phyloP scores from a whole-genome alignment of 1,284 basidiomycete genomes.

The Leccinum ponderosum region DNA sequence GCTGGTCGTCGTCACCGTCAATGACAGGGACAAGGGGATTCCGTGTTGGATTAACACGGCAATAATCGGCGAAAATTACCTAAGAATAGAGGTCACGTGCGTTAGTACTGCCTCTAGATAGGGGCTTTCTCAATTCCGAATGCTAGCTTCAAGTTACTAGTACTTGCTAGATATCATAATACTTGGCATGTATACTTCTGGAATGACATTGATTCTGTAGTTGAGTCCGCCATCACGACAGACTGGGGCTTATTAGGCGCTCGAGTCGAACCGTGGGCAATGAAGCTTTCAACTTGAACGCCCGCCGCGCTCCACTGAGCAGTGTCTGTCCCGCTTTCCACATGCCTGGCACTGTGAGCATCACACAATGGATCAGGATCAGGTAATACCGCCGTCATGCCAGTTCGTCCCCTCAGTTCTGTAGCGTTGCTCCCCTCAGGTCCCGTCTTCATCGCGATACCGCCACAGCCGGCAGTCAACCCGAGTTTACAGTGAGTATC shows the following conservation, averaged over 20 bases:
- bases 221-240: not conserved
- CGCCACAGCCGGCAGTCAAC: not conserved
- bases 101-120: constrained; percentile 10
- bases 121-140: not conserved
- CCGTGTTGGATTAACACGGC: constrained; percentile 33
- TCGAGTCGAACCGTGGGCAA: constrained; percentile 3
- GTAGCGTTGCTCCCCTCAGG: constrained; percentile 2
- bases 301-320: not conserved
- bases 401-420: not conserved
- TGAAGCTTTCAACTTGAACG: not conserved
- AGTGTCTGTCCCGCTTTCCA: not conserved
- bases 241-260: not conserved
- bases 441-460: constrained; percentile 3
- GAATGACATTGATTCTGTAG: not conserved
- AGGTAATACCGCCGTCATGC: constrained; percentile 18
- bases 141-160: not conserved
- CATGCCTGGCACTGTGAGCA: constrained; percentile 11
- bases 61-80: constrained; percentile 32
- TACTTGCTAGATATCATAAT: not conserved
- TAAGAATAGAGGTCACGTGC: constrained; percentile 30
- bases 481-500: constrained; percentile 32
- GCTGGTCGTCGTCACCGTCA: constrained; percentile 32
- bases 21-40: constrained; percentile 38
- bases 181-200: not conserved
- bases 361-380: constrained; percentile 26